These are phyloP conservation scores for Teratosphaeriaceae sp. DNA, from an alignment of 2,329 filamentous ascomycete genomes.

Conservation along the genomic window DNA sequence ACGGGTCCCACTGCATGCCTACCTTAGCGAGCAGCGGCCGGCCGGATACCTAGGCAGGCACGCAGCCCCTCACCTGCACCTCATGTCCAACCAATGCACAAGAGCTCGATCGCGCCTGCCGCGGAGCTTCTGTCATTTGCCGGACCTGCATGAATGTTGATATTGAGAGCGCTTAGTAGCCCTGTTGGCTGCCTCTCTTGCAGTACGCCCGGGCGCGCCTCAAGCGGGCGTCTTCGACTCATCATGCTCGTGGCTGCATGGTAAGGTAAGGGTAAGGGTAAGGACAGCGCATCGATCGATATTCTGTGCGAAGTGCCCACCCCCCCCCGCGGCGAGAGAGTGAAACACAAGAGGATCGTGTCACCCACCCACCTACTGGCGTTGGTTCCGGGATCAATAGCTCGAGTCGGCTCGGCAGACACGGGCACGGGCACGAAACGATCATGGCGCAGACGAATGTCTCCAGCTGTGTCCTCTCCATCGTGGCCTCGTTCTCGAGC, in stretches of 20 bases:
- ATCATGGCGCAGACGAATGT: slow-evolving; percentile 18
- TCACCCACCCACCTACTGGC: too few relatives aligned
- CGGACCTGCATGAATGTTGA: slow-evolving; percentile 1
- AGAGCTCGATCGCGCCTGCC: neutral
- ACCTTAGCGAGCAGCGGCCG: too few relatives aligned
- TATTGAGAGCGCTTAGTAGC: slow-evolving; percentile 1
- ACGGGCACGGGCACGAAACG: too few relatives aligned
- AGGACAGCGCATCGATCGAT: neutral
- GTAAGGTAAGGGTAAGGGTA: neutral
- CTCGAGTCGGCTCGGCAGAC: too few relatives aligned
- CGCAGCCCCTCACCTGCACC: neutral
- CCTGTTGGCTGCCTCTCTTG: neutral
- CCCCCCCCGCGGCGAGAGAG: too few relatives aligned
- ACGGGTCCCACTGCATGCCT: neutral
- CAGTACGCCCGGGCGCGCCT: neutral
- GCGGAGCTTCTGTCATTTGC: neutral
- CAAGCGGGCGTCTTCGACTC: neutral
- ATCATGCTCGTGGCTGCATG: neutral
- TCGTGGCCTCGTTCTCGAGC: slow-evolving; percentile 40
- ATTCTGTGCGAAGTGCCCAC: too few relatives aligned
- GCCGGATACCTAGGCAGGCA: too few relatives aligned
- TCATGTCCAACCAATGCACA: neutral
- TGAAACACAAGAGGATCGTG: too few relatives aligned
- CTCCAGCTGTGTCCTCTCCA: slow-evolving; percentile 29
- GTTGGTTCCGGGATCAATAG: too few relatives aligned